phyloP scores from a whole-genome alignment of 1,139 yeast genomes.

The Yamadazyma conglobata region DNA sequence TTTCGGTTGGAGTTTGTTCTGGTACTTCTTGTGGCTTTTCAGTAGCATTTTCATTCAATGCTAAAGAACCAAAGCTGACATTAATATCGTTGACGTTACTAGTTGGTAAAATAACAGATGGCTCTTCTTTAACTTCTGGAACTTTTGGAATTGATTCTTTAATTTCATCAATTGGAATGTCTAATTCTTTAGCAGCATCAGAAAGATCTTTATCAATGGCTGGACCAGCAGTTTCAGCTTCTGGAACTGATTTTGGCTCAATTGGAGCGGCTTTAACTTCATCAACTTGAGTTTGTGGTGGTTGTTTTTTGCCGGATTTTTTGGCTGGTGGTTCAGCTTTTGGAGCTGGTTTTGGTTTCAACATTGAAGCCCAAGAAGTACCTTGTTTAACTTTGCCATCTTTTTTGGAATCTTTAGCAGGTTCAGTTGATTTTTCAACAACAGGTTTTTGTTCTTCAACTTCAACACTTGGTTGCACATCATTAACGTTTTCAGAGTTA shows the following conservation, averaged over 20 bases:
- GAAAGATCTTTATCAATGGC: slow-evolving; percentile 6
- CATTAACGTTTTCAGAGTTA: slow-evolving; percentile 5
- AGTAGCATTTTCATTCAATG: slow-evolving; percentile 42
- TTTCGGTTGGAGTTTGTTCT: slow-evolving; percentile 19
- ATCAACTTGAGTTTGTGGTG: slow-evolving; percentile 12
- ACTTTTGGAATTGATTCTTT: slow-evolving; percentile 17
- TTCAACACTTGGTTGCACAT: slow-evolving; percentile 10
- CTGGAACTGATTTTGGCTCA: slow-evolving; percentile 12
- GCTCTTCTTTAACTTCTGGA: slow-evolving; percentile 15
- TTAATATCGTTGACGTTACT: slow-evolving; percentile 55
- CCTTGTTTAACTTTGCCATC: slow-evolving; percentile 8
- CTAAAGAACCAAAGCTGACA: slow-evolving; percentile 67
- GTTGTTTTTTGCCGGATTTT: slow-evolving; percentile 11
- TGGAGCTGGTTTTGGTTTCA: slow-evolving; percentile 48
- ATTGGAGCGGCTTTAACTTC: slow-evolving; percentile 5
- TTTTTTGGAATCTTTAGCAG: slow-evolving; percentile 23
- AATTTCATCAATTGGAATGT: slow-evolving; percentile 16
- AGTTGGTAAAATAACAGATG: slow-evolving; percentile 65
- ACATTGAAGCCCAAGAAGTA: slow-evolving; percentile 56
- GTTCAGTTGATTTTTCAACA: slow-evolving; percentile 14
- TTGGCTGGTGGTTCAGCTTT: slow-evolving; percentile 21
- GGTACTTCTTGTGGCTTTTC: slow-evolving; percentile 7
- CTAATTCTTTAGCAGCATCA: slow-evolving; percentile 7
- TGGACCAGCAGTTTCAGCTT: slow-evolving; percentile 2
- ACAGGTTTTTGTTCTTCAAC: slow-evolving; percentile 18